These are phyloP conservation scores for Microdochium paspali DNA, from an alignment of 2,329 filamentous ascomycete species.

Conservation along the genomic window DNA sequence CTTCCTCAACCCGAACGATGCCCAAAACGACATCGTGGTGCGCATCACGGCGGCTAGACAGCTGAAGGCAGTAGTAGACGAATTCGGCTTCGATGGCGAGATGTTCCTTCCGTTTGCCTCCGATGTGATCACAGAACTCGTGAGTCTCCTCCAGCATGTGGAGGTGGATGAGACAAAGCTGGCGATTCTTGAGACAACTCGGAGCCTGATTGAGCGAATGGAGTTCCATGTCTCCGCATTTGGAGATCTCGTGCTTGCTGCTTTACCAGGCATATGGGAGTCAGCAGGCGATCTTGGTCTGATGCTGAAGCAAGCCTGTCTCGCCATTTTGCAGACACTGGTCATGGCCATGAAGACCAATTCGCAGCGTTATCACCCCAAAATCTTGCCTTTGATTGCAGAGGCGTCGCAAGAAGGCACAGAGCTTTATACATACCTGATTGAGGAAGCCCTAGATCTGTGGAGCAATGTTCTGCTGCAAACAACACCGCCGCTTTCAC, in stretches of 20 bases:
- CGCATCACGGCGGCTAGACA: constrained; percentile 84
- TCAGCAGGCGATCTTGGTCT: constrained; percentile 71
- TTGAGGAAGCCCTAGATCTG: constrained; percentile 86
- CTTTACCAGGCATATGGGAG: constrained; percentile 78
- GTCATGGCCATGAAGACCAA: constrained; percentile 77
- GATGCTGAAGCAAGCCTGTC: constrained; percentile 87
- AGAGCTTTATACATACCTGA: constrained; percentile 67
- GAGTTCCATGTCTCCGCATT: constrained; percentile 60
- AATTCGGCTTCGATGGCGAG: constrained; percentile 70
- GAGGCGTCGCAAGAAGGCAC: constrained; percentile 72
- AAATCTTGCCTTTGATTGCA: constrained; percentile 74
- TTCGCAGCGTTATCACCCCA: constrained; percentile 67
- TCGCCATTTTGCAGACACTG: constrained; percentile 75
- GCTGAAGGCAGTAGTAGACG: constrained; percentile 70
- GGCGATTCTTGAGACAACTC: constrained; percentile 78
- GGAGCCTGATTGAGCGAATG: constrained; percentile 70
- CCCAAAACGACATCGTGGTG: constrained; percentile 82
- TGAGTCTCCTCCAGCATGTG: constrained; percentile 70
- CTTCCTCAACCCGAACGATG: constrained; percentile 67
- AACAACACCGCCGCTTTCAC: constrained; percentile 50
- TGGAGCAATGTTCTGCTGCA: constrained; percentile 70
- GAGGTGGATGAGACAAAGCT: constrained; percentile 84
- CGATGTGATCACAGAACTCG: constrained; percentile 61
- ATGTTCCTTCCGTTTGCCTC: constrained; percentile 70
- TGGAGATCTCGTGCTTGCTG: constrained; percentile 72